These are phyloP conservation scores for Reticulascus tulasneorum DNA, from an alignment of 2,329 filamentous ascomycete species.

Conservation along the genomic window DNA sequence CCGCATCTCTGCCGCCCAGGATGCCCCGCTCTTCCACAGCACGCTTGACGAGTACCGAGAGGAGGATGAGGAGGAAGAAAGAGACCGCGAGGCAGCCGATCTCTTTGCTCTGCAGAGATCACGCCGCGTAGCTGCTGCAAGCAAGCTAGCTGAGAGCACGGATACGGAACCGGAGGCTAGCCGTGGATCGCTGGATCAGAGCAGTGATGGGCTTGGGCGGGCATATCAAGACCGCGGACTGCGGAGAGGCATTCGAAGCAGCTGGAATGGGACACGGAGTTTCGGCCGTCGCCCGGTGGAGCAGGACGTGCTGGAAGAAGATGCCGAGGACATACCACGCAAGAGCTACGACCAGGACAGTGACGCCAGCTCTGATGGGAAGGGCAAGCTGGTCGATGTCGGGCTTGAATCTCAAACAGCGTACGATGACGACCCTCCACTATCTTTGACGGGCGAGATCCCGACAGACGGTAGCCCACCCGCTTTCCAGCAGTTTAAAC, in stretches of 20 bases:
- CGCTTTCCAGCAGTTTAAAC: slow-evolving; percentile 58
- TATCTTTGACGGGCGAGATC: slow-evolving; percentile 54
- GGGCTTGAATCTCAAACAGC: slow-evolving; percentile 68
- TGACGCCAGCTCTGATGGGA: slow-evolving; percentile 29
- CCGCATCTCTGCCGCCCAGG: slow-evolving; percentile 65
- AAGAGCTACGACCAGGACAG: slow-evolving; percentile 26
- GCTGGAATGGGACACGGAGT: slow-evolving; percentile 57
- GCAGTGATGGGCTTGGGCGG: slow-evolving; percentile 42
- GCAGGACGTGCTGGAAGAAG: slow-evolving; percentile 33
- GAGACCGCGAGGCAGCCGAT: slow-evolving; percentile 88
- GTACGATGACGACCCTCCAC: slow-evolving; percentile 57
- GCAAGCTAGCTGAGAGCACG: slow-evolving; percentile 78
- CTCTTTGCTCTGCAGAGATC: slow-evolving; percentile 89
- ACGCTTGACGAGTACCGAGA: slow-evolving; percentile 86
- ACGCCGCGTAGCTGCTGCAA: slow-evolving; percentile 79
- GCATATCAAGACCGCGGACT: slow-evolving; percentile 43
- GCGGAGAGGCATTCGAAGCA: slow-evolving; percentile 56
- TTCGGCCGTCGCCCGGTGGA: slow-evolving; percentile 15
- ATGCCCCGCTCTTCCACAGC: slow-evolving; percentile 92
- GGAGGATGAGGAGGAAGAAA: slow-evolving; percentile 88
- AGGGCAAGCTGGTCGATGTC: slow-evolving; percentile 79
- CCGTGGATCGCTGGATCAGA: slow-evolving; percentile 50
- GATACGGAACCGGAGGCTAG: slow-evolving; percentile 74
- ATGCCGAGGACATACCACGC: slow-evolving; percentile 36
- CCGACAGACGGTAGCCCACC: slow-evolving; percentile 51